phyloP scores from a whole-genome alignment of 179 eudicot species.

The Actinidia polygama region DNA sequence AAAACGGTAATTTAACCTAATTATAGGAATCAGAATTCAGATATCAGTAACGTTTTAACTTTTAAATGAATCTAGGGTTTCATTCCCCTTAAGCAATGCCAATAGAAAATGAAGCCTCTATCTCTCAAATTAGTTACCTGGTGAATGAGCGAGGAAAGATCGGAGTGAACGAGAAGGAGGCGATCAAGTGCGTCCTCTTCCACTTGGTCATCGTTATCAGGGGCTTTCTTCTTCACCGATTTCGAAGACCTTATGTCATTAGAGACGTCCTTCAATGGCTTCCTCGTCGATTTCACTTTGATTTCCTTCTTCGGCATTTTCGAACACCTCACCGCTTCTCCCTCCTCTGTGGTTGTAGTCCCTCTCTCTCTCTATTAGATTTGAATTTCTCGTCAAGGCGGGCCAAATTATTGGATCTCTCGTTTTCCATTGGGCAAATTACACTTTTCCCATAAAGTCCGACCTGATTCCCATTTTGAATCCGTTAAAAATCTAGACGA shows the following conservation, averaged over 20 bases:
- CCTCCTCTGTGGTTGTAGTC: background rate
- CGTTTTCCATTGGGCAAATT: too few species aligned
- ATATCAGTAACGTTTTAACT: too few species aligned
- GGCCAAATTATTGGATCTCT: background rate
- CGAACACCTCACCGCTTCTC: background rate
- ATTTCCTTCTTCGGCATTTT: slow-evolving; percentile 38
- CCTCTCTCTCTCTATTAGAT: background rate
- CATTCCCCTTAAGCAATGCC: background rate
- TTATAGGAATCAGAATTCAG: too few species aligned
- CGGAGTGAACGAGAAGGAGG: slow-evolving; percentile 70
- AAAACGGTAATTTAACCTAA: background rate
- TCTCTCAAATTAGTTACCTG: slow-evolving; percentile 47
- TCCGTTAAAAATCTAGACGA: too few species aligned
- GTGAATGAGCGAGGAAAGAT: slow-evolving; percentile 57
- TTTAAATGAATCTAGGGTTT: slow-evolving; percentile 10
- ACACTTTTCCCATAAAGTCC: too few species aligned
- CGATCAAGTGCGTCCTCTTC: slow-evolving; percentile 58
- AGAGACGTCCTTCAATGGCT: slow-evolving; percentile 67
- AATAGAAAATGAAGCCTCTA: too few species aligned
- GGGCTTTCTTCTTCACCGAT: slow-evolving; percentile 26
- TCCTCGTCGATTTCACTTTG: slow-evolving; percentile 54
- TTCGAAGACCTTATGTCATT: slow-evolving; percentile 33
- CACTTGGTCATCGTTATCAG: background rate
- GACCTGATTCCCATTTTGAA: too few species aligned
- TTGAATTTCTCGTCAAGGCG: slow-evolving; percentile 5